These are phyloP conservation scores for Dentipellis sp. DNA, from an alignment of 768 basidiomycete species.

Conservation along the genomic window DNA sequence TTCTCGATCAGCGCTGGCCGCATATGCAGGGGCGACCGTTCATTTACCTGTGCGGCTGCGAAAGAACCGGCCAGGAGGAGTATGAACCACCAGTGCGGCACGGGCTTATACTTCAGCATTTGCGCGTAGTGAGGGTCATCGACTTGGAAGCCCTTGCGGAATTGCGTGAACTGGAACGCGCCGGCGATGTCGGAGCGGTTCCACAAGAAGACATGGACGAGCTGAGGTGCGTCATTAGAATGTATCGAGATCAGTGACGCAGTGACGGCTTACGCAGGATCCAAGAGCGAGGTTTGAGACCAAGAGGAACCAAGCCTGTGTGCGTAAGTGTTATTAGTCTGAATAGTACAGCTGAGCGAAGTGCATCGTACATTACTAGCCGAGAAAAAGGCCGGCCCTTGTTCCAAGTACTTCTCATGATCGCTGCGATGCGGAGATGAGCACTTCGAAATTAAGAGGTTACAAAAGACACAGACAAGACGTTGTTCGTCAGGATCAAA, in stretches of 20 bases:
- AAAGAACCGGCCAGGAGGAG: constrained; percentile 13
- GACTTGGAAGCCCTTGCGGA: background rate
- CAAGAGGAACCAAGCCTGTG: constrained; percentile 22
- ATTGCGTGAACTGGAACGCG: background rate
- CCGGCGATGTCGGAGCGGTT: constrained; percentile 22
- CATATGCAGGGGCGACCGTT: background rate
- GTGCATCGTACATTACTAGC: constrained; percentile 18
- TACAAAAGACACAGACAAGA: constrained; percentile 9
- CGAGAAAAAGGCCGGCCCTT: constrained; percentile 27
- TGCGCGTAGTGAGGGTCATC: constrained; percentile 15
- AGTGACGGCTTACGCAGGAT: constrained; percentile 12
- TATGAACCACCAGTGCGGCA: constrained; percentile 18
- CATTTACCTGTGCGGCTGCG: constrained; percentile 16
- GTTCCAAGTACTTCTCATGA: constrained; percentile 14
- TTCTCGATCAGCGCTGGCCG: background rate
- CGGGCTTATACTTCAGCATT: constrained; percentile 15
- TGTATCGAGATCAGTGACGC: too few relatives aligned
- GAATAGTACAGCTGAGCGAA: background rate
- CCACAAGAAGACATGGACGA: constrained; percentile 27
- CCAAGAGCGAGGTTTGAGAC: constrained; percentile 26
- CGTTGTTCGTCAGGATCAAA: constrained; percentile 20
- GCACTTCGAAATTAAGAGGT: constrained; percentile 14
- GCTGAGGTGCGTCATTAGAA: background rate
- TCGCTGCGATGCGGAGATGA: constrained; percentile 14
- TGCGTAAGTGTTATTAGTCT: background rate